Conservation (phyloP, 495 filamentous ascomycete species). For the Hyaloscypha bicolor region DNA sequence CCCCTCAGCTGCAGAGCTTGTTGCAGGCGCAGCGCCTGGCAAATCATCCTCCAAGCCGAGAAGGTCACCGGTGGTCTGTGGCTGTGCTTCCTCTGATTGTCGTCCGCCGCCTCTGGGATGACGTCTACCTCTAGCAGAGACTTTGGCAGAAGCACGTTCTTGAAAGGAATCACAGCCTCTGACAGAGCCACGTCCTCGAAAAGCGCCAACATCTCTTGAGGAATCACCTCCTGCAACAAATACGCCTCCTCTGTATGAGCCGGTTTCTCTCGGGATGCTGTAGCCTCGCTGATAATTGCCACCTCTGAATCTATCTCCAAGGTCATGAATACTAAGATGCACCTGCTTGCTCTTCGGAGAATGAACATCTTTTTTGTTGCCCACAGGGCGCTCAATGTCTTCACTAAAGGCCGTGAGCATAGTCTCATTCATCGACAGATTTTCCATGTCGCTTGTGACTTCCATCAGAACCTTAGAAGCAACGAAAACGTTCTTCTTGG, state of each 20-base stretch:
- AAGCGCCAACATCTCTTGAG: too few relatives aligned
- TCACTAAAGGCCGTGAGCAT: background rate
- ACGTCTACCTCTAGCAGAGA: background rate
- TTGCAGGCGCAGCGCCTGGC: background rate
- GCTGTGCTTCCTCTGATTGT: background rate
- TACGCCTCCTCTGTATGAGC: too few relatives aligned
- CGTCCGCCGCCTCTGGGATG: background rate
- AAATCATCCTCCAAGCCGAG: background rate
- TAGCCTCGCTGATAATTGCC: too few relatives aligned
- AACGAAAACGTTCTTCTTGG: background rate
- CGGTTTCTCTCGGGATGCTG: too few relatives aligned
- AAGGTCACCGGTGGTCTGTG: background rate
- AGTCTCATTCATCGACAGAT: background rate
- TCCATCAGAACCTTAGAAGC: background rate
- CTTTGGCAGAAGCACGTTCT: background rate
- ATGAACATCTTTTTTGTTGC: too few relatives aligned
- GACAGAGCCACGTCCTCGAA: background rate
- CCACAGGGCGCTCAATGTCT: background rate
- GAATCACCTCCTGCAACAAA: too few relatives aligned
- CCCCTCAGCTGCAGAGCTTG: background rate
- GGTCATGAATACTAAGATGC: too few relatives aligned
- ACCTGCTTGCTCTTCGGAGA: too few relatives aligned
- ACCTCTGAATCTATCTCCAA: too few relatives aligned
- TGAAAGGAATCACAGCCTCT: background rate
- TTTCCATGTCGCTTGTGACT: background rate